Base-by-base conservation (phyloP, 352 stramenopile genomes). In the Pythium folliculosum region DNA sequence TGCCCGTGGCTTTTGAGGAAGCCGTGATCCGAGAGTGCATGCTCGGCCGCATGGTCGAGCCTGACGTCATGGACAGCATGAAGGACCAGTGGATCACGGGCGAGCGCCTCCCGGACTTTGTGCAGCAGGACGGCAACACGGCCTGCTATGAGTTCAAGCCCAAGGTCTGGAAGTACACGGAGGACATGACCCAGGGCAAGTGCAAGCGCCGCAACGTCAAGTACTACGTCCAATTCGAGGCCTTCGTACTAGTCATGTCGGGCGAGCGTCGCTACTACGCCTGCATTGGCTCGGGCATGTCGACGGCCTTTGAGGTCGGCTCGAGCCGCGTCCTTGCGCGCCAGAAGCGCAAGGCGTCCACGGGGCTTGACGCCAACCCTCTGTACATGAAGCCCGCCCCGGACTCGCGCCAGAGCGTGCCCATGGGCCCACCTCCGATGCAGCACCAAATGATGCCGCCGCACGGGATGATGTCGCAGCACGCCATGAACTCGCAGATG, bases 171-270 rank as follows among this genome's bases (percentile, higher is more conserved):
- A 95, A 95, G 72, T 95, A 95, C 82, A 89, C 74, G 50, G 87
- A 95, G 35, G 87, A 95, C 62, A 93, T 95, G 87, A 76, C 84
- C n/a, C 86, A 92, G 55, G 87, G 84, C 77, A 93, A 93, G 73
- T 94, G 85, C 77, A 95, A 95, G 68, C 85, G 86, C 47, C 84
- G 84, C 68, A 95, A 93, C 67, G 84, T 95, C 67, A 90, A 91
- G 76, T 95, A 93, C 72, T 95, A 95, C 64, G 84, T 95, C 59
- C 87, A 95, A 72, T 95, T 95, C 52, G 87, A 95, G 67, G 87
- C 87, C 1, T 95, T 93, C 53, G 80, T 95, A 55, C 81, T 88
- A 40, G 82, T 95, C 49, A 80, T 83, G 63, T 75, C 74, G 10
- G 82, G 81, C n/a, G 87, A 92, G 45, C 82, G 78, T 23, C 81